Evolutionary conservation across 2,329 filamentous ascomycete genomes (phyloP).

Genomic region (Microsporum audouinii): DNA sequence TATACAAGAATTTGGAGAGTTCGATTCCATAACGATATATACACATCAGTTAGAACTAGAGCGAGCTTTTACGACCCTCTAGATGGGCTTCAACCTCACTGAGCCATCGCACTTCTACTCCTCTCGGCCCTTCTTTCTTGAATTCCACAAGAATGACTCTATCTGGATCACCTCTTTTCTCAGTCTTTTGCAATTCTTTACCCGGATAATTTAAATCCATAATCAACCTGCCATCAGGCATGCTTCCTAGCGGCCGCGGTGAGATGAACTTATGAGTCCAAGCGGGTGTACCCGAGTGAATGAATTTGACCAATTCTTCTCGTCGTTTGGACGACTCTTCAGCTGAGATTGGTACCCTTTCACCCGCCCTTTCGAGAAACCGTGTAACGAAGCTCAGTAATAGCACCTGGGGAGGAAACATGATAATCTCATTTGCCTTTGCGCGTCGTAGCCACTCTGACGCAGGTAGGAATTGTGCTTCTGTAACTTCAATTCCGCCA

Average conservation of each 20-base stretch:
- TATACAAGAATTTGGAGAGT: not conserved
- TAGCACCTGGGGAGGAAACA: slow-evolving; percentile 80
- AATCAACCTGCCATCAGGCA: slow-evolving; percentile 40
- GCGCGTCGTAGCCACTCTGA: slow-evolving; percentile 58
- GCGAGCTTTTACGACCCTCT: slow-evolving; percentile 17
- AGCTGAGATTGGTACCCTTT: slow-evolving; percentile 11
- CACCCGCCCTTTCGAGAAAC: slow-evolving; percentile 36
- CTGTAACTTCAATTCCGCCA: slow-evolving; percentile 58
- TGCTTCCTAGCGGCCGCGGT: slow-evolving; percentile 30
- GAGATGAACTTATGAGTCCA: slow-evolving; percentile 40
- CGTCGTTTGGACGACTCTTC: slow-evolving; percentile 26
- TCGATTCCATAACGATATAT: not conserved
- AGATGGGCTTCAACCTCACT: slow-evolving; percentile 34
- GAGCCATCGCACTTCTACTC: slow-evolving; percentile 42
- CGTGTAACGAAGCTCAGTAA: slow-evolving; percentile 42
- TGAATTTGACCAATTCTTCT: slow-evolving; percentile 38
- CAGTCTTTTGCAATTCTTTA: slow-evolving; percentile 41
- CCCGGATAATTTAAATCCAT: slow-evolving; percentile 46
- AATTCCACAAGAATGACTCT: slow-evolving; percentile 48
- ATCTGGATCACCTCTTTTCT: slow-evolving; percentile 41
- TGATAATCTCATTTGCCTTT: slow-evolving; percentile 54
- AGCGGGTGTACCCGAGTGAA: slow-evolving; percentile 34
- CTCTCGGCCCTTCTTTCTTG: slow-evolving; percentile 44
- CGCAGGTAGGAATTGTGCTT: slow-evolving; percentile 64
- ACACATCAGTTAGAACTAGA: not conserved